Percentiles rank a stretch among this genome's conserved stretches.
phyloP scores from a whole-genome alignment of 768 basidiomycete genomes.

The Boletellus sp. region DNA sequence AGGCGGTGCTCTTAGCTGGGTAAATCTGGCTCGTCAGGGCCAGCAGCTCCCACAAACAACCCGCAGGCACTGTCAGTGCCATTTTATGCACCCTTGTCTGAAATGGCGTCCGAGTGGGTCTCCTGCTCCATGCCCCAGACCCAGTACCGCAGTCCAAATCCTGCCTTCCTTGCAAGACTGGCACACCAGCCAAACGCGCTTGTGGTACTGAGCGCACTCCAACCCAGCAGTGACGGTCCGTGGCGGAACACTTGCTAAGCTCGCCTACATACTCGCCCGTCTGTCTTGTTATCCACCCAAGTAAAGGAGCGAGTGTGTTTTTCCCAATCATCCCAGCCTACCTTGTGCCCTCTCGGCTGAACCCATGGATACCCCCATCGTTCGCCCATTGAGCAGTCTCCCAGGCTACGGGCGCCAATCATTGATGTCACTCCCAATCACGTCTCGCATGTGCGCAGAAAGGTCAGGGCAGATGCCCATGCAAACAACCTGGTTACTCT shows the following conservation, averaged over 20 bases:
- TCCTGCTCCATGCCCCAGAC: constrained; percentile 5
- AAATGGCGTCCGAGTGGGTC: background rate
- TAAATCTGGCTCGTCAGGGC: constrained; percentile 18
- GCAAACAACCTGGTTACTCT: background rate
- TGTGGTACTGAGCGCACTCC: background rate
- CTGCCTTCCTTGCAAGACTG: too few species aligned
- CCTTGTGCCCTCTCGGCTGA: background rate
- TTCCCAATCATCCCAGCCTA: background rate
- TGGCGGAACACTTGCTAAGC: too few species aligned
- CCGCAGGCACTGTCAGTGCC: background rate
- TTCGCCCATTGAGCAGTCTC: constrained; percentile 3
- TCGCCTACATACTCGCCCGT: background rate
- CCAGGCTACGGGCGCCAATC: constrained; percentile 13
- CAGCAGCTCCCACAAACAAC: constrained; percentile 9
- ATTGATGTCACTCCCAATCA: constrained; percentile 2
- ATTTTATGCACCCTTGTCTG: background rate
- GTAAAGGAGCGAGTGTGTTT: background rate
- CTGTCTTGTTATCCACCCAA: background rate
- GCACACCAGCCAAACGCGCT: background rate
- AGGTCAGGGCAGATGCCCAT: background rate
- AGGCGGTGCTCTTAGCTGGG: constrained; percentile 23
- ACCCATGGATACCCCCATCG: background rate
- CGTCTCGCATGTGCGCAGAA: background rate
- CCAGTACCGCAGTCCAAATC: constrained; percentile 1
- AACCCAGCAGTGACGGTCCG: background rate